phyloP scores from a whole-genome alignment of 176 grass and related monocot genomes.

The Elaeis guineensis region DNA sequence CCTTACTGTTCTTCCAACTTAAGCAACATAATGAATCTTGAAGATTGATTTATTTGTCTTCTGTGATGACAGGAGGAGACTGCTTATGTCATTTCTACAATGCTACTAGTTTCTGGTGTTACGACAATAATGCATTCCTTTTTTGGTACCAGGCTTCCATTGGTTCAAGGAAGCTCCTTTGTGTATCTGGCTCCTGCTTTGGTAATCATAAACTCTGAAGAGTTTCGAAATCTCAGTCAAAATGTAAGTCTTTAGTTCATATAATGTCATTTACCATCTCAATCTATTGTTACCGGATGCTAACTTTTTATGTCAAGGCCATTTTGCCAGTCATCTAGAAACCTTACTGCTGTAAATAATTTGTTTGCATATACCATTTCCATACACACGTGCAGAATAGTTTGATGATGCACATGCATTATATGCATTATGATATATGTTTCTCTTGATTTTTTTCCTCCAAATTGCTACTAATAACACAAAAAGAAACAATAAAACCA shows the following conservation, averaged over 20 bases:
- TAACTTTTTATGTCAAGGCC: no score
- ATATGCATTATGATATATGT: no score
- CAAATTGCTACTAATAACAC: no score
- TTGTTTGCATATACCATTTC: no score
- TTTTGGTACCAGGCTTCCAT: constrained; percentile 85
- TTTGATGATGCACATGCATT: no score
- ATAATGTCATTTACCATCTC: no score
- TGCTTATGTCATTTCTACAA: constrained; percentile 89
- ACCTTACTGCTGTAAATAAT: no score
- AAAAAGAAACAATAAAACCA: no score
- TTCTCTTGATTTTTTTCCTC: no score
- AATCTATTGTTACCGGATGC: no score
- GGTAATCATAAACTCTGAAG: constrained; percentile 87
- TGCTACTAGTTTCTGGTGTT: constrained; percentile 79
- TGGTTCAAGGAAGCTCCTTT: constrained; percentile 98
- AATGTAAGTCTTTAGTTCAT: constrained; percentile 48
- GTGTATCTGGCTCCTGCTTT: constrained; percentile 92
- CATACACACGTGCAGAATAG: no score
- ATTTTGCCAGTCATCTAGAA: background rate
- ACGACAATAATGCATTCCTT: constrained; percentile 90
- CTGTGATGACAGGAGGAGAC: constrained; percentile 73
- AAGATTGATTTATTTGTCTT: background rate
- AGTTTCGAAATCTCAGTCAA: constrained; percentile 94
- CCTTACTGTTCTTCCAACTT: background rate
- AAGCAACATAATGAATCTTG: constrained; percentile 5